Percentiles rank a stretch among this genome's conserved stretches.
Conservation (phyloP, 768 basidiomycete species). For the Rickenella mellea region DNA sequence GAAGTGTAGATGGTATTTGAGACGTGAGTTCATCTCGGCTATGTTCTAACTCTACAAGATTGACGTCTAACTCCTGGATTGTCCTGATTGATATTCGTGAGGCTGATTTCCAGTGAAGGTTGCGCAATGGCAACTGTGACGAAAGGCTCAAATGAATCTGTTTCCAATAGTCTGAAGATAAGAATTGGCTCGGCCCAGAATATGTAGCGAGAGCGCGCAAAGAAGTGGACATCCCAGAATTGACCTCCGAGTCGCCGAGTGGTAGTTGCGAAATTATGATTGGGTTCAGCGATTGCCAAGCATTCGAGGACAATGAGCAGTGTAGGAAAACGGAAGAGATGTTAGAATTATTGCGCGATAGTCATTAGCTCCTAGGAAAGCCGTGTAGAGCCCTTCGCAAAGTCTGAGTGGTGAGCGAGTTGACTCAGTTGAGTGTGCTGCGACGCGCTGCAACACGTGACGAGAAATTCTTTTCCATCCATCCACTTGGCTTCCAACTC, state of each 20-base stretch:
- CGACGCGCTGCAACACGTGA: neutral
- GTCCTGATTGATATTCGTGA: constrained; percentile 68
- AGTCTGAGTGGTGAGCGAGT: too few relatives aligned
- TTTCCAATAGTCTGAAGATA: constrained; percentile 65
- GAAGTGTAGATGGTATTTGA: constrained; percentile 64
- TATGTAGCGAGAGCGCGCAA: constrained; percentile 64
- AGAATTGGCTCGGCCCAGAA: constrained; percentile 50
- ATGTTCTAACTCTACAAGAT: constrained; percentile 57
- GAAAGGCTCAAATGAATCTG: constrained; percentile 55
- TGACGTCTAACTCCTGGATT: constrained; percentile 81
- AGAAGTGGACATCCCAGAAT: constrained; percentile 27
- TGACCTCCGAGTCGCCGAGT: neutral
- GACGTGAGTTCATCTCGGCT: constrained; percentile 67
- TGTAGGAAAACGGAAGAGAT: constrained; percentile 14
- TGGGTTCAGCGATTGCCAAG: neutral
- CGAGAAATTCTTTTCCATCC: neutral
- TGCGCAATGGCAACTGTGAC: constrained; percentile 76
- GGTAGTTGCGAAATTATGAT: neutral
- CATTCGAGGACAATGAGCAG: constrained; percentile 3
- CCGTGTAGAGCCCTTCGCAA: neutral
- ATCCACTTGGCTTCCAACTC: neutral
- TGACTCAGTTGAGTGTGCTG: too few relatives aligned
- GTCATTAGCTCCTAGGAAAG: neutral
- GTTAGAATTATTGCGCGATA: neutral
- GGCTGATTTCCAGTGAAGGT: constrained; percentile 85